These are phyloP conservation scores for Capsicum chinense DNA, from an alignment of 257 asterid genomes.

Conservation along the genomic window DNA sequence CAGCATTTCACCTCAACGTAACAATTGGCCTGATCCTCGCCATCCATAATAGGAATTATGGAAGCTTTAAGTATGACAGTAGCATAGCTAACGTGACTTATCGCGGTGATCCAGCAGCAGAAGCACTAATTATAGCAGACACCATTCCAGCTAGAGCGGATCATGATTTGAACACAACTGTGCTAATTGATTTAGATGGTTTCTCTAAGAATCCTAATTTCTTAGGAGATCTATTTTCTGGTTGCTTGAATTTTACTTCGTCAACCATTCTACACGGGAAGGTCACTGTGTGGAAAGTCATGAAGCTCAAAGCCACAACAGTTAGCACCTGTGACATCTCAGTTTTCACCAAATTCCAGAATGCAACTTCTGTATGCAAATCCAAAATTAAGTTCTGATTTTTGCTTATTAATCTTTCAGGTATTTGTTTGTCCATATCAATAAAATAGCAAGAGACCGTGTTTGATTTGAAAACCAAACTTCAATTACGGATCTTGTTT, in stretches of 20 bases:
- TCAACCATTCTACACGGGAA: slow-evolving; percentile 51
- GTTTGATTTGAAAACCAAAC: slow-evolving; percentile 11
- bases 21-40: slow-evolving; percentile 54
- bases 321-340: slow-evolving; percentile 54
- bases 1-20: slow-evolving; percentile 45
- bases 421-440: neutral
- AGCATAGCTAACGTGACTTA: slow-evolving; percentile 48
- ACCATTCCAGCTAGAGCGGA: slow-evolving; percentile 55
- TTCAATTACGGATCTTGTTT: neutral
- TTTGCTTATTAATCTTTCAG: neutral
- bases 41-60: slow-evolving; percentile 54
- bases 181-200: slow-evolving; percentile 35
- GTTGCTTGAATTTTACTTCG: slow-evolving; percentile 60
- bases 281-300: slow-evolving; percentile 47
- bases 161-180: slow-evolving; percentile 45
- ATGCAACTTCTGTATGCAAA: slow-evolving; percentile 48
- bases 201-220: slow-evolving; percentile 39
- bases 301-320: slow-evolving; percentile 50
- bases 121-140: slow-evolving; percentile 48
- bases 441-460: slow-evolving; percentile 2
- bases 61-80: slow-evolving; percentile 51
- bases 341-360: slow-evolving; percentile 39
- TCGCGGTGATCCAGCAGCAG: slow-evolving; percentile 44
- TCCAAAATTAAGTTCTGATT: slow-evolving; percentile 44
- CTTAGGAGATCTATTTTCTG: slow-evolving; percentile 36